These are phyloP conservation scores for Tolypocladium ovalisporum DNA, from an alignment of 2,329 filamentous ascomycete genomes.

Conservation along the genomic window DNA sequence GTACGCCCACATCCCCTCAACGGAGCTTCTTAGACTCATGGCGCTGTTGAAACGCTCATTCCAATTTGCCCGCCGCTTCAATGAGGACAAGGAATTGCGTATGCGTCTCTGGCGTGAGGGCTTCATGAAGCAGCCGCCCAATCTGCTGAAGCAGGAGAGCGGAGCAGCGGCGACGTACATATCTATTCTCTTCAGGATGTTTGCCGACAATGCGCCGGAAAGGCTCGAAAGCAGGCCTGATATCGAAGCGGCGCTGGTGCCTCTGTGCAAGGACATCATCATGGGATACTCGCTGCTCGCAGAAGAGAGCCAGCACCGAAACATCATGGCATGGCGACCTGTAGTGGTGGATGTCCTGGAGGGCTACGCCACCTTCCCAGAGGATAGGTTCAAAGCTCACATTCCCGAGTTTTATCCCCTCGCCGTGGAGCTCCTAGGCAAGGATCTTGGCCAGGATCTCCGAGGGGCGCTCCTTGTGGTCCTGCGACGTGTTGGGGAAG, in stretches of 20 bases:
- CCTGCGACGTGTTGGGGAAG: slow-evolving; percentile 74
- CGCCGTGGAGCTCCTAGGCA: slow-evolving; percentile 68
- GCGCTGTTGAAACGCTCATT: slow-evolving; percentile 89
- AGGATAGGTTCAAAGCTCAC: slow-evolving; percentile 68
- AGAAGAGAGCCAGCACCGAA: slow-evolving; percentile 92
- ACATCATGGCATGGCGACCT: slow-evolving; percentile 93
- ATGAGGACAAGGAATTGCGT: slow-evolving; percentile 90
- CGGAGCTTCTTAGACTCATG: slow-evolving; percentile 87
- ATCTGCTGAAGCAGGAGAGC: slow-evolving; percentile 92
- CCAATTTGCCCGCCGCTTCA: slow-evolving; percentile 94
- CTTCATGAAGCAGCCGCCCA: slow-evolving; percentile 99
- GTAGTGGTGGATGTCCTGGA: slow-evolving; percentile 96
- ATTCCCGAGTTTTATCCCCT: slow-evolving; percentile 79
- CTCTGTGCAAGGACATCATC: slow-evolving; percentile 91
- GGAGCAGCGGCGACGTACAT: slow-evolving; percentile 92
- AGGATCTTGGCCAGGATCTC: slow-evolving; percentile 72
- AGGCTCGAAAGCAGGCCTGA: slow-evolving; percentile 67
- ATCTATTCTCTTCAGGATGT: slow-evolving; percentile 94
- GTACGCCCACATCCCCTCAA: slow-evolving; percentile 83
- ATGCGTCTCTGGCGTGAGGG: slow-evolving; percentile 94
- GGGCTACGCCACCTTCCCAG: slow-evolving; percentile 77
- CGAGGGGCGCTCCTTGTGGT: slow-evolving; percentile 68
- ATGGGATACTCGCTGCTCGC: slow-evolving; percentile 75
- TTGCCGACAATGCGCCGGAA: slow-evolving; percentile 77
- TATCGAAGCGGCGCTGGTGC: slow-evolving; percentile 85